Base-by-base conservation (phyloP, 768 basidiomycete species). In the Tricholoma sp. region DNA sequence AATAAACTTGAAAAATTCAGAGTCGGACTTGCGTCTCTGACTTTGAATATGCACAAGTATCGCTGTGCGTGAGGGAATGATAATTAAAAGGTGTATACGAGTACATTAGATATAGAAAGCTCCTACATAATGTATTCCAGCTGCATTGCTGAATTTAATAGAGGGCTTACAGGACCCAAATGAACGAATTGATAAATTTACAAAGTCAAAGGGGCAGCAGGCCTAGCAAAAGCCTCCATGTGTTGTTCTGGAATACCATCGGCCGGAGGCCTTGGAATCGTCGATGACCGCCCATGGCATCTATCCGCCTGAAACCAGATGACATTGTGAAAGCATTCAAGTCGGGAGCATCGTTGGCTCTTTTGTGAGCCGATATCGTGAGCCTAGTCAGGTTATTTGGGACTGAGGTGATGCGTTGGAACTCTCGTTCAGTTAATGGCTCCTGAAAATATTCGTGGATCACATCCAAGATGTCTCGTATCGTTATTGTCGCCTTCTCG, bases 391-490 rank as follows among this genome's bases (percentile, higher is more conserved):
- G 42, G 28, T 67, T 70, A 13, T 66, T 61, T 20, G 67, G 65
- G 1, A 63, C 57, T 17, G 58, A 56, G 4, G 57, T 60, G 29
- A 76, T 61, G 17, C 64, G 62, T 18, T 53, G 44, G 33, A 72
- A 47, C 45, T 80, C 76, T 4, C 60, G 59, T 12, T 60, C 29
- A 4, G 75, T 75, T 44, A 85, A 61, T 2, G 74, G 74, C 24
- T 55, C 62, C 55, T 74, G 80, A 63, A 83, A 74, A 64, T 81
- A 82, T 0, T 65, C 62, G 60, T 80, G 74, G 15, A 85, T 74
- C 8, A 74, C 78, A 36, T 77, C 69, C 20, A 85, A 67, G 59
- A 84, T 49, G 59, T 82, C 79, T 48, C 66, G 55, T 12, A 83
- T 63, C 9, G 76, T 78, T 28, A 80, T 68, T 11, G 63, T 57